Percentiles rank a stretch among this genome's conserved stretches.
These are phyloP conservation scores for Microcera coccophila DNA, from an alignment of 2,329 filamentous ascomycete genomes.

Conservation along the genomic window DNA sequence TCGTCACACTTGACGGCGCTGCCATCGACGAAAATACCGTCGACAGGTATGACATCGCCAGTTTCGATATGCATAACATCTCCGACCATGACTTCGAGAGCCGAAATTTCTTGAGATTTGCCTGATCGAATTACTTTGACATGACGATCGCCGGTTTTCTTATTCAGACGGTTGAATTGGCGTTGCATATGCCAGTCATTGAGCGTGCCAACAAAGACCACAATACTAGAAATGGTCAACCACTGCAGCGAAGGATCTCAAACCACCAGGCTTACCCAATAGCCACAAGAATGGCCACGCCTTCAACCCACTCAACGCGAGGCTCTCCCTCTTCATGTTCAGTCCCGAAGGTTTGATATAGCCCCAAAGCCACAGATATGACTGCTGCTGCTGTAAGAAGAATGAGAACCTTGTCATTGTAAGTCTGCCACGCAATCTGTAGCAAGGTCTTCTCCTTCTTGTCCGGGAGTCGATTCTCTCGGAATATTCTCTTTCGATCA, in stretches of 20 bases:
- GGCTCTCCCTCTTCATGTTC: constrained; percentile 42
- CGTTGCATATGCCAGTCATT: constrained; percentile 68
- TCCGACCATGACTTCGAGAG: constrained; percentile 65
- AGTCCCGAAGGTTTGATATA: constrained; percentile 63
- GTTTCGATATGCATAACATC: constrained; percentile 67
- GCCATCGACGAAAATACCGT: constrained; percentile 63
- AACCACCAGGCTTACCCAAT: constrained; percentile 40
- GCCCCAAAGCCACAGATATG: constrained; percentile 63
- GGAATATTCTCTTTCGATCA: constrained; percentile 41
- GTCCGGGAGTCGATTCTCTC: constrained; percentile 61
- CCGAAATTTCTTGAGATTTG: constrained; percentile 58
- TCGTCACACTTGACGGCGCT: constrained; percentile 61
- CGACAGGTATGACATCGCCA: constrained; percentile 66
- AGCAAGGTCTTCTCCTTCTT: constrained; percentile 61
- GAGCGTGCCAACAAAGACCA: constrained; percentile 58
- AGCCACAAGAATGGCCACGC: constrained; percentile 62
- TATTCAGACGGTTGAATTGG: constrained; percentile 61
- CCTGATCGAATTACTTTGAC: constrained; percentile 66
- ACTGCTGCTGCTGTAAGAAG: constrained; percentile 64
- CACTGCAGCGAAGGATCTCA: constrained; percentile 33
- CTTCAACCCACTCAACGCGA: constrained; percentile 65
- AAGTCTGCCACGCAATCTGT: constrained; percentile 63
- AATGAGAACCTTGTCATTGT: constrained; percentile 71
- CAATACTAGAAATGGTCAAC: constrained; percentile 39
- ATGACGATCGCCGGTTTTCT: constrained; percentile 59